Evolutionary conservation across 139 green algal genomes (phyloP).

Genomic region (Tetradesmus lagerheimii): DNA sequence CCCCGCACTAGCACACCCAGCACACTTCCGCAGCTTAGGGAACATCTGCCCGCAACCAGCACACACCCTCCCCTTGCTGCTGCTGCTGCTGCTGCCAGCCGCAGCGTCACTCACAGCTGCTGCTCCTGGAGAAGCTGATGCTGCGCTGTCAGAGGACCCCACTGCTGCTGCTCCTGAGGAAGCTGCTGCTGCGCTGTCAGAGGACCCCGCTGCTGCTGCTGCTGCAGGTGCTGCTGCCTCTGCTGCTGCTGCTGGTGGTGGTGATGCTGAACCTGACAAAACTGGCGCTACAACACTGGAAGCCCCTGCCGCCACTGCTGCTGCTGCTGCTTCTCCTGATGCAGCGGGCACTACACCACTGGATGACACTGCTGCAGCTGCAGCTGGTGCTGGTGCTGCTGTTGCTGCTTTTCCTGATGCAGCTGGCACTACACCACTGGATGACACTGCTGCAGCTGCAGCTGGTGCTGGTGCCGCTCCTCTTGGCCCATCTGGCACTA

Average conservation of each 20-base stretch:
- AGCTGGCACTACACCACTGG: too few species aligned
- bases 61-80: background rate
- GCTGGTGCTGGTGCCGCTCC: too few species aligned
- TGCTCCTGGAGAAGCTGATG: too few species aligned
- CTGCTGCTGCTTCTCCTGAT: background rate
- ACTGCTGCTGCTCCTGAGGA: background rate
- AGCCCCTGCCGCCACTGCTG: background rate
- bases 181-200: background rate
- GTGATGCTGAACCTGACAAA: too few species aligned
- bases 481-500: too few species aligned
- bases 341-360: too few species aligned
- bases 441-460: background rate
- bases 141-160: too few species aligned
- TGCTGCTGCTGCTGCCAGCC: background rate
- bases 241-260: background rate
- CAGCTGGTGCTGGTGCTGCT: too few species aligned
- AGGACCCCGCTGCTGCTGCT: background rate
- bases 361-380: background rate
- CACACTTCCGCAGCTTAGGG: background rate
- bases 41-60: background rate
- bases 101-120: background rate
- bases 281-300: too few species aligned
- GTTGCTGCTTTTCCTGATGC: background rate
- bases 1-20: background rate
- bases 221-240: background rate